Conservation (phyloP, 768 basidiomycete species). For the Tulasnella sp. region DNA sequence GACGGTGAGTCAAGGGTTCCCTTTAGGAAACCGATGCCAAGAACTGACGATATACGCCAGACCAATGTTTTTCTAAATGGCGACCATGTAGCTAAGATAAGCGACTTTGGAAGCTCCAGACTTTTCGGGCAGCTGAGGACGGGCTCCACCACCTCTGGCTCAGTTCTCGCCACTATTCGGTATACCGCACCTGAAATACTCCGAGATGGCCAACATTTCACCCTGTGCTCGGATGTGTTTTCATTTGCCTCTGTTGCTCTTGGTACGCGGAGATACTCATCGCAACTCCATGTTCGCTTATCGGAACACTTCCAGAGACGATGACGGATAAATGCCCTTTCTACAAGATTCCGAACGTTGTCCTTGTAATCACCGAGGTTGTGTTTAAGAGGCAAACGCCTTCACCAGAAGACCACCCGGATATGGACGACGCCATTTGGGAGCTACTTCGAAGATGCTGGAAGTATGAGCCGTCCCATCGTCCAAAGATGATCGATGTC, state of each 20-base stretch:
- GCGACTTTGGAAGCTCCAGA: background rate
- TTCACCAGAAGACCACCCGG: background rate
- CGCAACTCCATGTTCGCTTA: no score
- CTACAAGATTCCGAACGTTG: background rate
- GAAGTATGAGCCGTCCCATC: background rate
- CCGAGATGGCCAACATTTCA: background rate
- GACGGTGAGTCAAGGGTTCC: conserved; percentile 26
- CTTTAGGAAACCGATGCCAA: background rate
- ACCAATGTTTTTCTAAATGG: background rate
- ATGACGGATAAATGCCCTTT: background rate
- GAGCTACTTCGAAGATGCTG: background rate
- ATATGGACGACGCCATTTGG: background rate
- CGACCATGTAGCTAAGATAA: background rate
- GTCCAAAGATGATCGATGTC: background rate
- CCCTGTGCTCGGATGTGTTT: background rate
- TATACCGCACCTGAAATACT: conserved; percentile 8
- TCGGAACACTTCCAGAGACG: background rate
- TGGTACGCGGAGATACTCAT: background rate
- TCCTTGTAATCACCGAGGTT: background rate
- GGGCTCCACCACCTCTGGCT: background rate
- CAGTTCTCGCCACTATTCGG: background rate
- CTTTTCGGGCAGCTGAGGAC: background rate
- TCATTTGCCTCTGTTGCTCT: conserved; percentile 4
- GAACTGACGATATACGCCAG: background rate
- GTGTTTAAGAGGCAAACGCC: background rate